Conservation (phyloP, 768 basidiomycete genomes). For the Auricularia auricula-judae region DNA sequence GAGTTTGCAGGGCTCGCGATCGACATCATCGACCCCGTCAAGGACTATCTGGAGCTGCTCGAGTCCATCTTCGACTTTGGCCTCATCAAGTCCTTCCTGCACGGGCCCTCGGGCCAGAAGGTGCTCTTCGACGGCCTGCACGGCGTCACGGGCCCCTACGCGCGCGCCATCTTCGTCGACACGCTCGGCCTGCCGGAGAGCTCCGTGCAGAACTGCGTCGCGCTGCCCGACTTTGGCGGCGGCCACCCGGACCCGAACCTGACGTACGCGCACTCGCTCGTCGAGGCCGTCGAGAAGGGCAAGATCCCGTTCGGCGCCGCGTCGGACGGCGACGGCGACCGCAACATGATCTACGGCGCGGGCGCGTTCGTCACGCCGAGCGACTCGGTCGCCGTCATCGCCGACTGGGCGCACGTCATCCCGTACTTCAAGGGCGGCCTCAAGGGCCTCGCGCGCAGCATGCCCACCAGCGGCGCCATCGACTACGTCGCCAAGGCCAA, state of each 20-base stretch:
- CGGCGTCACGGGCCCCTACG: slow-evolving; percentile 97
- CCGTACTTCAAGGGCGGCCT: slow-evolving; percentile 91
- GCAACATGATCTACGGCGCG: slow-evolving; percentile 99
- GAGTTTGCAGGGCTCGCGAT: slow-evolving; percentile 76
- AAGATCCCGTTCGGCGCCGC: slow-evolving; percentile 91
- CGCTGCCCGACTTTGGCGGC: slow-evolving; percentile 93
- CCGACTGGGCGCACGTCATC: slow-evolving; percentile 83
- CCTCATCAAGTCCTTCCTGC: slow-evolving; percentile 85
- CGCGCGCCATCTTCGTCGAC: slow-evolving; percentile 73
- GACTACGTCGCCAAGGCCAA: slow-evolving; percentile 93
- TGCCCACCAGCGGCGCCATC: slow-evolving; percentile 97
- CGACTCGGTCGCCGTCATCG: slow-evolving; percentile 97
- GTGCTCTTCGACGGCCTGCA: slow-evolving; percentile 94
- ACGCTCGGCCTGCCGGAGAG: slow-evolving; percentile 68
- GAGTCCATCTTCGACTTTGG: slow-evolving; percentile 90
- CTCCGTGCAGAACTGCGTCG: slow-evolving; percentile 83
- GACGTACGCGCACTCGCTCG: slow-evolving; percentile 91
- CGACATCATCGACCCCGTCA: slow-evolving; percentile 87
- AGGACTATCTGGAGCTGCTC: slow-evolving; percentile 76
- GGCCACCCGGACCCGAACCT: slow-evolving; percentile 98
- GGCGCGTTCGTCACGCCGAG: slow-evolving; percentile 97
- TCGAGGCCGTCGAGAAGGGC: slow-evolving; percentile 80
- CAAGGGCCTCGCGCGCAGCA: slow-evolving; percentile 91
- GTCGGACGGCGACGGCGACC: slow-evolving; percentile 93
- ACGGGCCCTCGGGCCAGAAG: slow-evolving; percentile 49